Evolutionary conservation across 192 early-diverging fungal genomes (phyloP).

Genomic region (Linnemannia zychae): DNA sequence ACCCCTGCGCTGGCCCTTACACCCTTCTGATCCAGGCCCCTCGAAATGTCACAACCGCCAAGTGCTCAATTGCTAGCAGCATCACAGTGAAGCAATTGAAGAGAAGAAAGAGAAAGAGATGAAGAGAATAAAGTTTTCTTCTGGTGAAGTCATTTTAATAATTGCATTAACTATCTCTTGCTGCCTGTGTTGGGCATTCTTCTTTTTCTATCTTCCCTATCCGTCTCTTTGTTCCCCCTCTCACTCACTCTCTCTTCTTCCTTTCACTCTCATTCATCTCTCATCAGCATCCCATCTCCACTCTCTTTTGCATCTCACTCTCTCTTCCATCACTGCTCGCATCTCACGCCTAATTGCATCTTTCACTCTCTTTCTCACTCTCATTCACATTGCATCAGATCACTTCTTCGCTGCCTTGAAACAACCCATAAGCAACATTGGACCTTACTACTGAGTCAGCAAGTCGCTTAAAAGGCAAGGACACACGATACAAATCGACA

Average conservation of each 20-base stretch:
- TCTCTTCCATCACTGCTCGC: not conserved
- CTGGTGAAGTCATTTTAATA: not conserved
- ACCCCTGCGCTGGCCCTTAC: too few relatives aligned
- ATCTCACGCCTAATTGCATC: not conserved
- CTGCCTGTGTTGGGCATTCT: not conserved
- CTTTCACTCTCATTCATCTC: not conserved
- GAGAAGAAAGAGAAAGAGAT: not conserved
- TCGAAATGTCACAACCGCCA: too few relatives aligned
- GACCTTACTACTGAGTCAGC: too few relatives aligned
- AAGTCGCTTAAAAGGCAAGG: not conserved
- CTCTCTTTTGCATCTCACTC: not conserved
- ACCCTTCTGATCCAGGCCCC: too few relatives aligned
- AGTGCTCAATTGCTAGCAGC: too few relatives aligned
- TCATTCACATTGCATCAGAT: not conserved
- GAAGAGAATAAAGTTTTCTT: not conserved
- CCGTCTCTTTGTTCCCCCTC: not conserved
- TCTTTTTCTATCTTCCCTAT: not conserved
- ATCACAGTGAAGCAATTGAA: not conserved
- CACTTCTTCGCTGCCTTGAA: not conserved
- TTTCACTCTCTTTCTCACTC: conserved; percentile 1
- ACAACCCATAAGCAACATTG: too few relatives aligned
- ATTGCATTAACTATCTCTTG: not conserved
- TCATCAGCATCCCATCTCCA: not conserved
- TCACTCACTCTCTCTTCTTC: not conserved
- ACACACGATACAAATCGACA: not conserved